phyloP scores from a whole-genome alignment of 2,329 filamentous ascomycete species.

The Ceratocystis harringtonii region DNA sequence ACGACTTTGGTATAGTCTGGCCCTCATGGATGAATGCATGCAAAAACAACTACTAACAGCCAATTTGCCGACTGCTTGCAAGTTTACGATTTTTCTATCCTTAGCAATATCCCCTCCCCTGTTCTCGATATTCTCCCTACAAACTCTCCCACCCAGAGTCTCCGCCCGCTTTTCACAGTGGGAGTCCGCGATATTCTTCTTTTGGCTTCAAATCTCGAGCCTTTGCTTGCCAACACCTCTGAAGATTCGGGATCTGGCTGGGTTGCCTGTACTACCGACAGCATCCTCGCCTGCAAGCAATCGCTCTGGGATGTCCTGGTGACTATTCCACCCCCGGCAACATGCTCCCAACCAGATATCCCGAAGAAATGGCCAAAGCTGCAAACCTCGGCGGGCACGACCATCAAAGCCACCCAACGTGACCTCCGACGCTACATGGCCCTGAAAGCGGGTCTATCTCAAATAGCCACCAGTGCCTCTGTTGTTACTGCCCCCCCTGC shows the following conservation, averaged over 20 bases:
- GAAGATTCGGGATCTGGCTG: conserved; percentile 41
- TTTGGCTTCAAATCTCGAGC: conserved; percentile 42
- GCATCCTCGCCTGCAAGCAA: conserved; percentile 73
- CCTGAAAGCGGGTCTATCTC: conserved; percentile 47
- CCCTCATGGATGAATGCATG: background rate
- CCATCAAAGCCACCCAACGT: conserved; percentile 74
- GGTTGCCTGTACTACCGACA: conserved; percentile 93
- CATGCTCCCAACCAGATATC: conserved; percentile 31
- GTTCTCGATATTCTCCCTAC: conserved; percentile 54
- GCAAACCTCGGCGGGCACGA: conserved; percentile 46
- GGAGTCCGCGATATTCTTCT: conserved; percentile 85
- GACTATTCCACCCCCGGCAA: conserved; percentile 44
- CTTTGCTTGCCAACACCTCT: conserved; percentile 24
- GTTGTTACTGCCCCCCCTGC: background rate
- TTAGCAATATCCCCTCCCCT: conserved; percentile 72
- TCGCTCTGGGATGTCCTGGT: conserved; percentile 82
- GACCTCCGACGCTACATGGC: conserved; percentile 68
- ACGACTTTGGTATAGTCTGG: conserved; percentile 61
- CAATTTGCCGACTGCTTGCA: background rate
- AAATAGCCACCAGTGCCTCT: conserved; percentile 23
- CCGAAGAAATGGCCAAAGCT: conserved; percentile 54
- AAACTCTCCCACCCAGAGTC: conserved; percentile 45
- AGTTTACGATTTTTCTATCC: conserved; percentile 90
- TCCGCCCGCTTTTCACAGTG: conserved; percentile 78
- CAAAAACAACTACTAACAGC: background rate